Evolutionary conservation across 2,329 filamentous ascomycete species (phyloP).

Genomic region (Talaromyces atroroseus): DNA sequence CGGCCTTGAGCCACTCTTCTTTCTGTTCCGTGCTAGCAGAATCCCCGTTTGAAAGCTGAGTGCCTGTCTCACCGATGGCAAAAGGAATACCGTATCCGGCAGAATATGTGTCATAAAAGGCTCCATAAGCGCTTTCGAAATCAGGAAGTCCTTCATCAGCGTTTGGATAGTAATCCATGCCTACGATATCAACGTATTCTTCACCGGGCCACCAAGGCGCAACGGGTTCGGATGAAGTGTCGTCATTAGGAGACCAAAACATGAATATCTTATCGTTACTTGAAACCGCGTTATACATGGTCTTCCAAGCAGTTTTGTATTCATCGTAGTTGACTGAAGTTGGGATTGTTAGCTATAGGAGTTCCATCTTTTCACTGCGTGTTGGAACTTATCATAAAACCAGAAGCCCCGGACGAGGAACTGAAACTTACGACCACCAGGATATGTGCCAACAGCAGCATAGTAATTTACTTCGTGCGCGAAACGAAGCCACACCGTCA

Average conservation of each 20-base stretch:
- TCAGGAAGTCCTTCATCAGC: conserved; percentile 2
- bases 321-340: not conserved
- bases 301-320: conserved; percentile 1
- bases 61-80: conserved; percentile 5
- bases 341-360: not conserved
- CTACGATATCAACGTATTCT: conserved; percentile 3
- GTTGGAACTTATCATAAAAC: not conserved
- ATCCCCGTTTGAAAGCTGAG: not conserved
- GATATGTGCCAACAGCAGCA: conserved; percentile 1
- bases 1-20: not conserved
- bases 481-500: conserved; percentile 7
- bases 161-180: conserved; percentile 6
- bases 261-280: conserved; percentile 6
- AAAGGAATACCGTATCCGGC: not conserved
- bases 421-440: conserved; percentile 5
- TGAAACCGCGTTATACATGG: conserved; percentile 4
- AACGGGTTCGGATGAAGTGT: not conserved
- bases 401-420: not conserved
- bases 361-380: not conserved
- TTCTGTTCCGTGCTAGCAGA: conserved; percentile 1
- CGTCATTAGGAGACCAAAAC: conserved; percentile 4
- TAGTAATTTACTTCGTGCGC: conserved; percentile 10
- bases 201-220: conserved; percentile 3
- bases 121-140: conserved; percentile 3
- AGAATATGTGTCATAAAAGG: conserved; percentile 2